Conservation (phyloP, 2,329 filamentous ascomycete genomes). For the Curvularia lunata region DNA sequence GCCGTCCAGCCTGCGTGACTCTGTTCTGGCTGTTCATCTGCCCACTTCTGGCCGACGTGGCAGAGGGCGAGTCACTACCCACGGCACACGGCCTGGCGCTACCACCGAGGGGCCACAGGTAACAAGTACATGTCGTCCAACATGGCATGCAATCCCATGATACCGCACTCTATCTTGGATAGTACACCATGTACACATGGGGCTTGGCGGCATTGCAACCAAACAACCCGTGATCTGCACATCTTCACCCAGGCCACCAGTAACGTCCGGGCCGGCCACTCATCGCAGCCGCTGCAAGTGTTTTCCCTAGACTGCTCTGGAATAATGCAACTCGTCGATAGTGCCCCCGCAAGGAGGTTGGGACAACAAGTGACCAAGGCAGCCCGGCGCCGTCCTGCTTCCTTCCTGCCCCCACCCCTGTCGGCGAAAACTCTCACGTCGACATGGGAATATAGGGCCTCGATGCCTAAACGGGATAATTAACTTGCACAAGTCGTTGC, state of each 20-base stretch:
- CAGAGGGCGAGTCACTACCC: conserved; percentile 16
- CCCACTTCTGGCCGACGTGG: conserved; percentile 17
- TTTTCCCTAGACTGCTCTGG: conserved; percentile 37
- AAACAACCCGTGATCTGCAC: conserved; percentile 40
- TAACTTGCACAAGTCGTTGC: conserved; percentile 42
- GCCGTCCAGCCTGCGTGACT: conserved; percentile 28
- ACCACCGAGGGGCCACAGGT: conserved; percentile 19
- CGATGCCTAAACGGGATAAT: conserved; percentile 37
- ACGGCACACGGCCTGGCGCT: conserved; percentile 16
- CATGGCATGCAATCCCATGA: conserved; percentile 2
- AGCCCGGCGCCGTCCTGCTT: conserved; percentile 14
- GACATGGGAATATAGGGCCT: conserved; percentile 23
- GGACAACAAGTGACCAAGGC: conserved; percentile 31
- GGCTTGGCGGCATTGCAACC: conserved; percentile 38
- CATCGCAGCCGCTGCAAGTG: conserved; percentile 51
- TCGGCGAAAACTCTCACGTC: conserved; percentile 24
- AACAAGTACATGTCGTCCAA: neutral
- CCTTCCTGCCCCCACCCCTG: conserved; percentile 17
- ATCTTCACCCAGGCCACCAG: conserved; percentile 40
- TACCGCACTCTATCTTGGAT: conserved; percentile 10
- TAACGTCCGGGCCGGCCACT: conserved; percentile 50
- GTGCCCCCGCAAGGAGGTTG: conserved; percentile 40
- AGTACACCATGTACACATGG: neutral
- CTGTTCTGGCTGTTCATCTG: conserved; percentile 5
- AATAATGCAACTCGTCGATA: conserved; percentile 26